These are phyloP conservation scores for Citrullus mucosospermus DNA, from an alignment of 306 rosid genomes.

Conservation along the genomic window DNA sequence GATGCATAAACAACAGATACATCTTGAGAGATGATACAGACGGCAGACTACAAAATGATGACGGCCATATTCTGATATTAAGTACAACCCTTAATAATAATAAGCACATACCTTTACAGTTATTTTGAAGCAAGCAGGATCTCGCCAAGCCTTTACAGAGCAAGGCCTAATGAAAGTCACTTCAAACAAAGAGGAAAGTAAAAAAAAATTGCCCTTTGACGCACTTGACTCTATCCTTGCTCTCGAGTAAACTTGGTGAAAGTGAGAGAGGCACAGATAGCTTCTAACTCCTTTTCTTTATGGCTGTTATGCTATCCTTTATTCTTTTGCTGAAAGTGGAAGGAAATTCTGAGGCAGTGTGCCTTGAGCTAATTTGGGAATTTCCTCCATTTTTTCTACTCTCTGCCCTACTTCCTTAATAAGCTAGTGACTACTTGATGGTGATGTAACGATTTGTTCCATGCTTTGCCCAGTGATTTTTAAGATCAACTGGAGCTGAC, in stretches of 20 bases:
- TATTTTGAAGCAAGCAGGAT: background rate
- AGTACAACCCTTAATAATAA: background rate
- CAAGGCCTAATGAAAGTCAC: background rate
- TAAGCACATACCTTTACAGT: background rate
- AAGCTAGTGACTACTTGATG: conserved; percentile 36
- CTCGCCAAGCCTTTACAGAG: background rate
- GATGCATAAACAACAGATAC: background rate
- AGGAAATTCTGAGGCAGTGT: background rate
- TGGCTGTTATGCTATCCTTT: background rate
- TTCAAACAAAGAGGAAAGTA: background rate
- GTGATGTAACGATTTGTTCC: conserved; percentile 99
- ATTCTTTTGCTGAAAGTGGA: background rate
- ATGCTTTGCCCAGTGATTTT: conserved; percentile 95
- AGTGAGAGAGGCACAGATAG: background rate
- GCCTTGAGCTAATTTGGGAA: background rate
- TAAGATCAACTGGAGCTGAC: conserved; percentile 79
- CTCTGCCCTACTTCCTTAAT: background rate
- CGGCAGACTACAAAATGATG: background rate
- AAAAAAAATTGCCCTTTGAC: background rate
- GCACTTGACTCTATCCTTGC: background rate
- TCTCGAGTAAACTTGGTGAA: background rate
- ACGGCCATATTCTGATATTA: background rate
- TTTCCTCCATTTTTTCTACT: background rate
- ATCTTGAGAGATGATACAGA: background rate
- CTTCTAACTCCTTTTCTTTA: background rate